Evolutionary conservation across 495 filamentous ascomycete species (phyloP), one percentile per base, ranked within the genome.

Genomic region (Oidiodendron maius): DNA sequence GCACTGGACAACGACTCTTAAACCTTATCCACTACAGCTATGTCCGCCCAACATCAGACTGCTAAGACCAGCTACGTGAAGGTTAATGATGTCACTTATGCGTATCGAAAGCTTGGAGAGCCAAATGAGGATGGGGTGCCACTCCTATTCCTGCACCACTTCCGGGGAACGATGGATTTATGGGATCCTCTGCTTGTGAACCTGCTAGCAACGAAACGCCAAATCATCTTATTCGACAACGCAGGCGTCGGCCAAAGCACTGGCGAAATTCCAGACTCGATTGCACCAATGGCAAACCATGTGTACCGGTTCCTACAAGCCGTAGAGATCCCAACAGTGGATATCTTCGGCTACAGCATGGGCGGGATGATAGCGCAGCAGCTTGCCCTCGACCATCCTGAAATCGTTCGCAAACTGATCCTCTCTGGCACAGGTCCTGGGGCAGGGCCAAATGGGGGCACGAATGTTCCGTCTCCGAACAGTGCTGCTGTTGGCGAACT

Each of bases 21-120:
- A 35, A n/a, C n/a, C n/a, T n/a, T n/a, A n/a, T 18, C 37, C 37
- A 40, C 16, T 3, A 39, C 11, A 32, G 56, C 43, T 37, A 61
- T 65, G 62, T 23, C 60, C 4, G 65, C 56, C 43, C 48, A 57
- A 35, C n/a, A n/a, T n/a, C 57, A 64, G 59, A 65, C 61, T 40
- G 61, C 61, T 37, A 53, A 51, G 30, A 67, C 63, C 22, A 59
- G 53, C 22, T 63, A 46, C 41, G 30, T 56, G 40, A 18, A 37
- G 24, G 23, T 46, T 43, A 45, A 47, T 35, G 52, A 48, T 48
- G 53, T 40, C 42, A 57, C 37, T 5, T 47, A 62, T 43, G 66
- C 66, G 53, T 65, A 69, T 53, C 66, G 65, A 39, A 55, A 52
- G 39, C 52, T 69, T 32, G 65, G 65, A 35, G 39, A 44, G 9